These are phyloP conservation scores for Usnea hakonensis DNA, from an alignment of 495 filamentous ascomycete genomes.

Conservation along the genomic window DNA sequence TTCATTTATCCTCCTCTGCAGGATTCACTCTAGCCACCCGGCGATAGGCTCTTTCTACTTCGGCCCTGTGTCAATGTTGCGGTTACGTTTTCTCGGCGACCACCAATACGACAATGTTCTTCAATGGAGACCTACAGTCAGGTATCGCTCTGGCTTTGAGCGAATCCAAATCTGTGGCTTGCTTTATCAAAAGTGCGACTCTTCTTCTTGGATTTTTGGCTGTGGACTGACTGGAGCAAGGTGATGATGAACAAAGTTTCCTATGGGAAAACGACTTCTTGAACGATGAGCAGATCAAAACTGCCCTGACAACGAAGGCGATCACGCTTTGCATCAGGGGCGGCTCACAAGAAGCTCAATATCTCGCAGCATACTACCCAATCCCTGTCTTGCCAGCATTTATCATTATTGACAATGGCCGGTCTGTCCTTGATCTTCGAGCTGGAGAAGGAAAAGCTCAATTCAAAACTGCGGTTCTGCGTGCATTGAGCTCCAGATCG, in stretches of 20 bases:
- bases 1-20: no score
- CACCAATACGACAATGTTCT: slow-evolving; percentile 54
- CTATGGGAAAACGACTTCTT: slow-evolving; percentile 75
- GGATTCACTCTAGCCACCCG: background rate
- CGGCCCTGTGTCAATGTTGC: background rate
- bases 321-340: slow-evolving; percentile 61
- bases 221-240: slow-evolving; percentile 31
- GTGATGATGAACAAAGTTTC: slow-evolving; percentile 55
- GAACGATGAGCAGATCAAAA: slow-evolving; percentile 36
- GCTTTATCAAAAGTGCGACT: slow-evolving; percentile 58
- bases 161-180: slow-evolving; percentile 55
- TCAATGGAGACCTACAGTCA: slow-evolving; percentile 64
- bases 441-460: slow-evolving; percentile 23
- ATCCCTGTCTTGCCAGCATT: slow-evolving; percentile 64
- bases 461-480: slow-evolving; percentile 23
- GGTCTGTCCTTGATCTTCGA: slow-evolving; percentile 24
- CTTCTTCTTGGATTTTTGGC: slow-evolving; percentile 19
- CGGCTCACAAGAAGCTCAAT: slow-evolving; percentile 70
- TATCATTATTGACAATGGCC: slow-evolving; percentile 54
- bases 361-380: slow-evolving; percentile 72
- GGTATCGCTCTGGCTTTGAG: slow-evolving; percentile 69
- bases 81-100: background rate
- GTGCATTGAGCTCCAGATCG: slow-evolving; percentile 13
- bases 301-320: slow-evolving; percentile 47
- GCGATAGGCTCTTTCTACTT: background rate